Evolutionary conservation across 1,139 yeast species (phyloP).

Genomic region (Yamadazyma trypodendri): DNA sequence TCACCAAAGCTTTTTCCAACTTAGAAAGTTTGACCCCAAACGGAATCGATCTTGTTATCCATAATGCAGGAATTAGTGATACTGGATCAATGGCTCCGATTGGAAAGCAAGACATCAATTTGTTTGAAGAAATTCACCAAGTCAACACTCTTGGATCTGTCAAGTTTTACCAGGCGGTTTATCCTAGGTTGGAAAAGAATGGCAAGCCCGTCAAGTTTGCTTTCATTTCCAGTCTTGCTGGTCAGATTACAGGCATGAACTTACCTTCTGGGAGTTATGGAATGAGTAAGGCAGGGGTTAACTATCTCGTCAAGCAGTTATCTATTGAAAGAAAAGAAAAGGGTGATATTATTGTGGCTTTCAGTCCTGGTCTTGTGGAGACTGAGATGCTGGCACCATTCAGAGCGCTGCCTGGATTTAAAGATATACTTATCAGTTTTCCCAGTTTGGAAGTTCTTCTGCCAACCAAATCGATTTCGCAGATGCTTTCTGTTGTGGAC

Average conservation of each 20-base stretch:
- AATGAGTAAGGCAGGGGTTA: constrained; percentile 3
- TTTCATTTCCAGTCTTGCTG: constrained; percentile 24
- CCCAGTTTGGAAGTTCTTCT: background rate
- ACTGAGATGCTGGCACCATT: constrained; percentile 6
- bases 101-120: too few species aligned
- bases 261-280: constrained; percentile 3
- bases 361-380: constrained; percentile 34
- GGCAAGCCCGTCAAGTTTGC: constrained; percentile 19
- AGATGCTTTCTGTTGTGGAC: background rate
- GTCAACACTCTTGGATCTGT: too few species aligned
- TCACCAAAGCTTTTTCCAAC: constrained; percentile 5
- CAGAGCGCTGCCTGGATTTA: background rate
- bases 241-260: constrained; percentile 16
- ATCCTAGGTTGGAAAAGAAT: constrained; percentile 19
- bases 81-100: background rate
- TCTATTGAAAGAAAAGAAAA: constrained; percentile 22
- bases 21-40: constrained; percentile 3
- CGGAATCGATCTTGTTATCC: constrained; percentile 7
- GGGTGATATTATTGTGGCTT: constrained; percentile 39
- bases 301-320: constrained; percentile 5
- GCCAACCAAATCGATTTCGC: background rate
- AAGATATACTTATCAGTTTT: background rate
- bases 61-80: constrained; percentile 6
- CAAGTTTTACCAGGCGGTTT: constrained; percentile 24
- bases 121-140: too few species aligned